Conservation (phyloP, 108 stramenopile species). For the Cyclostephanos invisitatus region DNA sequence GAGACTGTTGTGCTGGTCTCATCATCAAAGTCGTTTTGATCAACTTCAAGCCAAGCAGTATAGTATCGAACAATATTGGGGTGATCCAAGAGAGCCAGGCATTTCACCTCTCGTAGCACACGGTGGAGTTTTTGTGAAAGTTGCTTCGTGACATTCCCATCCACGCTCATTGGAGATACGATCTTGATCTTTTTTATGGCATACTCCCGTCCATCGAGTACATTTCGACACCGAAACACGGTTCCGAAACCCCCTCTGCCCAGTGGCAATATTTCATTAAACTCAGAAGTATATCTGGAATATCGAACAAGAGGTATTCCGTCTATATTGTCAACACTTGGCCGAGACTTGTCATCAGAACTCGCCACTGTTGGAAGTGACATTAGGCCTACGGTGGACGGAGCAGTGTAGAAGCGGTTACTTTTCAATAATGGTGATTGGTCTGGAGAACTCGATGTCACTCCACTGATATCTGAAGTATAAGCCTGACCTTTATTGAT, state of each 20-base stretch:
- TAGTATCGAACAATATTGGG: conserved; percentile 96
- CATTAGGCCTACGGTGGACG: conserved; percentile 1
- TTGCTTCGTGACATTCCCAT: conserved; percentile 53
- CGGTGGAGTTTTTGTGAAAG: conserved; percentile 75
- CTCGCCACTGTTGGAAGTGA: conserved; percentile 13
- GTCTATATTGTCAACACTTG: conserved; percentile 41
- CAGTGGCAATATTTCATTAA: conserved; percentile 70
- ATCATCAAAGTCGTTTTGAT: conserved; percentile 37
- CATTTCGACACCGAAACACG: conserved; percentile 79
- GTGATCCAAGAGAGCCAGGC: conserved; percentile 90
- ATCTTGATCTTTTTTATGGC: conserved; percentile 94
- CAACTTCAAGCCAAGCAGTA: conserved; percentile 94
- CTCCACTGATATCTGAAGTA: conserved; percentile 16
- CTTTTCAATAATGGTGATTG: not conserved
- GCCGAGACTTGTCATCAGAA: conserved; percentile 5
- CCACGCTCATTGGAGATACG: conserved; percentile 39
- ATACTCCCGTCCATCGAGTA: conserved; percentile 87
- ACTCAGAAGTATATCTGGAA: conserved; percentile 81
- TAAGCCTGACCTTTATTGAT: conserved; percentile 3
- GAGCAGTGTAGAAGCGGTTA: not conserved
- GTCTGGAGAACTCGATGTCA: not conserved
- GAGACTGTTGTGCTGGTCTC: conserved; percentile 32
- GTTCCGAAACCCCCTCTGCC: conserved; percentile 92
- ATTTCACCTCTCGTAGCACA: conserved; percentile 94
- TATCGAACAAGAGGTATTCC: conserved; percentile 84